Percentiles rank a stretch among this genome's conserved stretches.
Evolutionary conservation across 1,139 yeast species (phyloP).

Genomic region (Candida glucosophila): DNA sequence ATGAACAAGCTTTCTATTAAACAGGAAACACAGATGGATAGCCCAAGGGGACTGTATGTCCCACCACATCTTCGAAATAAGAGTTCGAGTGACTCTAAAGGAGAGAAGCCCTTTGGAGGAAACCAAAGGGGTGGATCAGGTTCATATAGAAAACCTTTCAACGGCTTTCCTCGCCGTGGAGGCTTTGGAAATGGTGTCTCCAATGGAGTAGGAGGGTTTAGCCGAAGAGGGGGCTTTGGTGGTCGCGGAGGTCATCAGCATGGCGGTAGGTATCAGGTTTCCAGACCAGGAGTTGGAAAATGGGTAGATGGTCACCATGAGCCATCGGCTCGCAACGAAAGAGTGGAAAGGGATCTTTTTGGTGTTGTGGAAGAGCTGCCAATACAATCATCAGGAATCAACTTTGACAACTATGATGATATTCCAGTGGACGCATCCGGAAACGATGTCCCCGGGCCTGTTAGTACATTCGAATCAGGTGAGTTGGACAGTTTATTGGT

Average conservation of each 20-base stretch:
- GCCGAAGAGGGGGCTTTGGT: constrained; percentile 22
- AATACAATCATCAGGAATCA: constrained; percentile 93
- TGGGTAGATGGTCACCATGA: constrained; percentile 86
- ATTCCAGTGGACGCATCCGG: constrained; percentile 98
- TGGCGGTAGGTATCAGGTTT: constrained; percentile 11
- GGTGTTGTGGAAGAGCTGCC: constrained; percentile 79
- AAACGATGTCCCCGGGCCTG: constrained; percentile 90
- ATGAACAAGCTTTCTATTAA: constrained; percentile 35
- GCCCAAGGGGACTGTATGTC: constrained; percentile 36
- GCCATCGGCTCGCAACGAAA: constrained; percentile 69
- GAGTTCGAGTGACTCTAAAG: constrained; percentile 10
- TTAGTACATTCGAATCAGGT: constrained; percentile 79
- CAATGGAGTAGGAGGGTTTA: constrained; percentile 18
- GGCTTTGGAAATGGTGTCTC: constrained; percentile 7
- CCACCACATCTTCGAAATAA: constrained; percentile 61
- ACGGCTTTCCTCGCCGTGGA: constrained; percentile 7
- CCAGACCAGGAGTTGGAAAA: constrained; percentile 50
- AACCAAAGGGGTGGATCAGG: constrained; percentile 9
- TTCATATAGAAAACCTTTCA: constrained; percentile 5
- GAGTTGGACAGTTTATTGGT: constrained; percentile 85
- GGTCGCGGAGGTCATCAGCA: constrained; percentile 10
- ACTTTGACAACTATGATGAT: constrained; percentile 96
- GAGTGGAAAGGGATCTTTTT: constrained; percentile 71
- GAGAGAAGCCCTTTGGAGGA: constrained; percentile 8
- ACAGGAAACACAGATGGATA: constrained; percentile 12